Percentiles rank a stretch among this genome's conserved stretches.
Conservation (phyloP, 208 protist genomes). For the Zelonia costaricensis region DNA sequence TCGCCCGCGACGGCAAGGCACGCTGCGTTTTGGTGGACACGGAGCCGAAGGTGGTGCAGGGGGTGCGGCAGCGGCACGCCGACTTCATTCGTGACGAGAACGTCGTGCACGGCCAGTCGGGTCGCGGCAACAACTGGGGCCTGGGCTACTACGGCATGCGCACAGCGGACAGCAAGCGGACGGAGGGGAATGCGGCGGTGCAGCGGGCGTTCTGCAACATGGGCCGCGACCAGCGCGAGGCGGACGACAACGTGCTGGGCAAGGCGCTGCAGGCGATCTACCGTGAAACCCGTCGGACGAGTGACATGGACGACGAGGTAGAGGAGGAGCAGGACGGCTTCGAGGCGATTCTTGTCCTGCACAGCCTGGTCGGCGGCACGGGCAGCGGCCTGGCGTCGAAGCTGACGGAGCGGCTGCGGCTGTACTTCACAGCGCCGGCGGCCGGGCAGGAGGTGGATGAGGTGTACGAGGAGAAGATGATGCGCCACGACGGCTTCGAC, state of each 20-base stretch:
- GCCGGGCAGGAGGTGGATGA: constrained; percentile 37
- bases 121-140: constrained; percentile 87
- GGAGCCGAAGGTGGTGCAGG: constrained; percentile 86
- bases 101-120: constrained; percentile 75
- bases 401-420: constrained; percentile 79
- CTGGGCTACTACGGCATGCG: constrained; percentile 82
- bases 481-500: constrained; percentile 68
- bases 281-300: constrained; percentile 69
- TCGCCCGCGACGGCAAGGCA: constrained; percentile 65
- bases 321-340: constrained; percentile 38
- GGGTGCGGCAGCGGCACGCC: constrained; percentile 52
- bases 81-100: constrained; percentile 68
- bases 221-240: constrained; percentile 60
- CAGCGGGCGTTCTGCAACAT: constrained; percentile 57
- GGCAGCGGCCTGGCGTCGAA: constrained; percentile 79
- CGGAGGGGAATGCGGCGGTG: constrained; percentile 37
- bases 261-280: constrained; percentile 74
- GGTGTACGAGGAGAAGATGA: constrained; percentile 49
- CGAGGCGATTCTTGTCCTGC: constrained; percentile 81
- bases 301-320: constrained; percentile 26
- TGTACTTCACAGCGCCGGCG: constrained; percentile 78
- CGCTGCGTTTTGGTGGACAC: constrained; percentile 85
- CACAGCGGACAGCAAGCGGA: constrained; percentile 40
- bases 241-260: constrained; percentile 53
- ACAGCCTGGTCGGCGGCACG: constrained; percentile 85